Base-by-base conservation (phyloP, 257 asterid species). In the Leonotis leonurus region DNA sequence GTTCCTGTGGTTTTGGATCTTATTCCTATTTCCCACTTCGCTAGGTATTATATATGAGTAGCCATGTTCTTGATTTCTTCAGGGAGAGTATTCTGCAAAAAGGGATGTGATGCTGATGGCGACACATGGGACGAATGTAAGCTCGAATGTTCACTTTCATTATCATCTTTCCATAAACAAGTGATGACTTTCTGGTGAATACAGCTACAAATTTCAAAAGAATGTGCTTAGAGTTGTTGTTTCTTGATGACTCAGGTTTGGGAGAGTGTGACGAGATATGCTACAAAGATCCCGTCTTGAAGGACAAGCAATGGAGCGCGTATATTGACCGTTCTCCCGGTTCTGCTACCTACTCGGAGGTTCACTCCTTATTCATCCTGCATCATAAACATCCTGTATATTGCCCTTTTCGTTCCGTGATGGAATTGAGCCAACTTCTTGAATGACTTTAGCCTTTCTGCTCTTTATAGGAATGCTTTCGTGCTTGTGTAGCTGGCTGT, bases 281-380 rank as follows among this genome's bases (percentile, higher is more conserved):
- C 78, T 89, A 86, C 71, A 92, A 92, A 64, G 97, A 87, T 63
- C 97, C 99, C 0, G 99, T 92, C 68, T 74, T 92, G 25, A 86
- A 89, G 77, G 90, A 92, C 81, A 78, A 64, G 63, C 76, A 92
- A 67, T 92, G 99, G 99, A 92, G 97, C 78, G 86, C 96, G 60
- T 92, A 78, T 55, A 89, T 92, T 14, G 99, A 92, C 67, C 97
- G 99, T 9, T 87, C 99, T 72, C 99, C 99, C 46, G 99, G 99
- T 73, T 81, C 95, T 65, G 82, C 33, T 11, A 11, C 44, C 87
- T 80, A 84, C 67, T 86, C 97, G 0, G 88, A 86, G 95, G 95
- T 83, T 73, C 12, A 14, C 56, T 57, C 30, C 27, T 54, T n/a
- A n/a, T n/a, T n/a, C n/a, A n/a, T 35, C 25, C 41, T 65, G 21